Percentiles rank a stretch among this genome's conserved stretches.
These are phyloP conservation scores for Didymella keratinophila DNA, from an alignment of 2,329 filamentous ascomycete species.

Conservation along the genomic window DNA sequence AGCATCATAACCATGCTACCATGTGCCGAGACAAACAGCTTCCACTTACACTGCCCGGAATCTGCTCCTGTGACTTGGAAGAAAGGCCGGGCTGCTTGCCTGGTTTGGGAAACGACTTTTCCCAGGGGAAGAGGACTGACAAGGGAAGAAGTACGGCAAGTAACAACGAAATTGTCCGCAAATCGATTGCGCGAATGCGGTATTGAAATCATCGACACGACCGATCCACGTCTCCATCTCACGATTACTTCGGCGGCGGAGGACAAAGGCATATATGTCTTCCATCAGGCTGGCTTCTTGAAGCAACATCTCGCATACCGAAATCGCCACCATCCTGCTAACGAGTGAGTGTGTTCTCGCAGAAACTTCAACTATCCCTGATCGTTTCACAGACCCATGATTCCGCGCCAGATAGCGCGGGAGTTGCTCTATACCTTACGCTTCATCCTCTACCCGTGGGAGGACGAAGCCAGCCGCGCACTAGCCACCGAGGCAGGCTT, in stretches of 20 bases:
- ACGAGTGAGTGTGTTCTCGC: neutral
- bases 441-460: neutral
- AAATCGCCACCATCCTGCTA: neutral
- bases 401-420: neutral
- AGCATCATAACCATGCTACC: neutral
- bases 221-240: neutral
- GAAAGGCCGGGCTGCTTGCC: neutral
- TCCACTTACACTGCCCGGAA: neutral
- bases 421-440: neutral
- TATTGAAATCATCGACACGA: neutral
- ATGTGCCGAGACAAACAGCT: neutral
- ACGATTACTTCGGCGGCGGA: neutral
- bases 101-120: neutral
- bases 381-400: neutral
- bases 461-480: neutral
- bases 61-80: neutral
- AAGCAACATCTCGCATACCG: neutral
- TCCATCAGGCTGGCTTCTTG: neutral
- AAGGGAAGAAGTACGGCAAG: neutral
- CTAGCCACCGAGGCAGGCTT: neutral
- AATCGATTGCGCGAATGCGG: neutral
- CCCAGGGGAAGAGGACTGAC: neutral
- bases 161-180: neutral
- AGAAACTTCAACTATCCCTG: too few species aligned
- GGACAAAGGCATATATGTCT: neutral